Percentiles rank a stretch among this genome's conserved stretches.
Evolutionary conservation across 2,329 filamentous ascomycete genomes (phyloP).

Genomic region (Pseudonectria buxi): DNA sequence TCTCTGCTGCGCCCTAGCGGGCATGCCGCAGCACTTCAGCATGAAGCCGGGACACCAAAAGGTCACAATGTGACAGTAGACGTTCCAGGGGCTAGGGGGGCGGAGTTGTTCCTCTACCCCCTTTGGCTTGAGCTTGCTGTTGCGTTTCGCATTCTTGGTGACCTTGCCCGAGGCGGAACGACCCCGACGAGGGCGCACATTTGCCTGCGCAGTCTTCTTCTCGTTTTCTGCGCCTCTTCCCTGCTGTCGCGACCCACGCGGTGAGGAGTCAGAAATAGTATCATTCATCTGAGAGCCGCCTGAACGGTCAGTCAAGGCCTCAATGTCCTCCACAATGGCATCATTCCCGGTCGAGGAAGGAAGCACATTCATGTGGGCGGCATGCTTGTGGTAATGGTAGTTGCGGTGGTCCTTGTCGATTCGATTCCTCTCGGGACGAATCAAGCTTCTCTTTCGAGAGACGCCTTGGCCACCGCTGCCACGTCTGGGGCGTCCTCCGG

Average conservation of each 20-base stretch:
- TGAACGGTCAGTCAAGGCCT: slow-evolving; percentile 54
- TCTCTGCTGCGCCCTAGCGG: slow-evolving; percentile 75
- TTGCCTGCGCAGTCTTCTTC: slow-evolving; percentile 23
- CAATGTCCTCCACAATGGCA: slow-evolving; percentile 72
- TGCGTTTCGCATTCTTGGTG: slow-evolving; percentile 47
- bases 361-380: slow-evolving; percentile 81
- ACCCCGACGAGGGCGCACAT: slow-evolving; percentile 26
- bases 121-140: slow-evolving; percentile 43
- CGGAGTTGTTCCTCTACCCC: slow-evolving; percentile 57
- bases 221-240: slow-evolving; percentile 26
- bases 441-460: slow-evolving; percentile 75
- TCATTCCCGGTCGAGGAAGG: slow-evolving; percentile 93
- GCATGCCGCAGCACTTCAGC: slow-evolving; percentile 78
- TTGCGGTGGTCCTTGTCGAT: slow-evolving; percentile 86
- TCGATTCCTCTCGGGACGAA: slow-evolving; percentile 80
- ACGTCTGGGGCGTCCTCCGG: slow-evolving; percentile 25
- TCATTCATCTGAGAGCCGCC: slow-evolving; percentile 39
- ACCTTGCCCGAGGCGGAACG: slow-evolving; percentile 53
- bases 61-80: slow-evolving; percentile 89
- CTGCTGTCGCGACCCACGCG: slow-evolving; percentile 28
- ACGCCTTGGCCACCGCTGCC: slow-evolving; percentile 30
- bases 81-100: slow-evolving; percentile 86
- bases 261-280: slow-evolving; percentile 39
- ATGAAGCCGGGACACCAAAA: slow-evolving; percentile 91
- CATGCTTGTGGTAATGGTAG: slow-evolving; percentile 92